phyloP scores from a whole-genome alignment of 1,284 basidiomycete genomes.

The Chondrostereum purpureum region DNA sequence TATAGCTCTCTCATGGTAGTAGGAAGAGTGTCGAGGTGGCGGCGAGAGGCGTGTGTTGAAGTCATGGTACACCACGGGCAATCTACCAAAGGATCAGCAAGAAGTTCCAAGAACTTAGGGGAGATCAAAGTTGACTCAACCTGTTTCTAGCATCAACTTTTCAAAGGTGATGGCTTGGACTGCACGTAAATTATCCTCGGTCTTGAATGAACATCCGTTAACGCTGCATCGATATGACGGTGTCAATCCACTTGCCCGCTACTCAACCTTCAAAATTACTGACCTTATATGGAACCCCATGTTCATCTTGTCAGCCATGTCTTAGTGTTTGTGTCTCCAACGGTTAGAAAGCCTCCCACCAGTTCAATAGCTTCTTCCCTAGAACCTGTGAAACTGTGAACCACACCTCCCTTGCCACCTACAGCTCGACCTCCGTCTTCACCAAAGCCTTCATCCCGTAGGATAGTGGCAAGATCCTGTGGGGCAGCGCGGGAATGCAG shows the following conservation, averaged over 20 bases:
- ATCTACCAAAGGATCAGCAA: conserved; percentile 37
- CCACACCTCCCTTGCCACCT: conserved; percentile 68
- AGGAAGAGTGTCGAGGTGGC: conserved; percentile 50
- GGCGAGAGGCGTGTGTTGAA: conserved; percentile 67
- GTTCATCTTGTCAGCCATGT: conserved; percentile 35
- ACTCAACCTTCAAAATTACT: conserved; percentile 6
- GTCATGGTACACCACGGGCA: conserved; percentile 84
- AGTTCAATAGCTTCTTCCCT: conserved; percentile 63
- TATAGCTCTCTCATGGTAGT: conserved; percentile 41
- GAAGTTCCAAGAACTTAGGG: conserved; percentile 14
- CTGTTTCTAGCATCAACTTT: conserved; percentile 76
- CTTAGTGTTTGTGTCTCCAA: neutral
- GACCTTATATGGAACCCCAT: conserved; percentile 70
- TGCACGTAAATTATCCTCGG: conserved; percentile 61
- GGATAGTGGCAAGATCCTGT: conserved; percentile 63
- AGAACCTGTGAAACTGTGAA: conserved; percentile 84
- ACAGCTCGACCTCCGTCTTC: conserved; percentile 47
- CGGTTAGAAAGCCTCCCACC: conserved; percentile 32
- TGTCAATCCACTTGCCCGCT: neutral
- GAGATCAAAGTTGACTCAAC: conserved; percentile 27
- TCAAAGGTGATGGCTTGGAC: conserved; percentile 58
- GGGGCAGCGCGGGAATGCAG: conserved; percentile 81
- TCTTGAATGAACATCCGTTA: conserved; percentile 85
- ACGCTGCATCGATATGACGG: conserved; percentile 38
- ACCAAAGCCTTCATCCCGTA: conserved; percentile 59